phyloP scores from a whole-genome alignment of 2,329 filamentous ascomycete genomes.

The Helotiales sp. region DNA sequence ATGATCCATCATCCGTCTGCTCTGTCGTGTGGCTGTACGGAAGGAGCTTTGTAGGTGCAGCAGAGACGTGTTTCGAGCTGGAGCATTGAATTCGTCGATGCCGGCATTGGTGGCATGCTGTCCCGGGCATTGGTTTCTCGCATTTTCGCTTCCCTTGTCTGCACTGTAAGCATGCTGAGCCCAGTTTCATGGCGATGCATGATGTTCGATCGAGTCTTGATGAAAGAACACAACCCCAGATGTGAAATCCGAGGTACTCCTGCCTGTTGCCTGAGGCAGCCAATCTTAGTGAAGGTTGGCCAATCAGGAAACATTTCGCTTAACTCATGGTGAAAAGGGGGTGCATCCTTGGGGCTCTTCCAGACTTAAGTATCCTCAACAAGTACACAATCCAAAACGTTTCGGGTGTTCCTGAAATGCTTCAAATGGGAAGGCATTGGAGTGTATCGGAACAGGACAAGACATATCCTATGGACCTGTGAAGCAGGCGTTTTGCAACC shows the following conservation, averaged over 20 bases:
- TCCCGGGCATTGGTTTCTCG: slow-evolving; percentile 5
- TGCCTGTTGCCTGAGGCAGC: not conserved
- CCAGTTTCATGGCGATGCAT: slow-evolving; percentile 1
- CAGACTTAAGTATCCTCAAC: too few relatives aligned
- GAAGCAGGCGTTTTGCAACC: too few relatives aligned
- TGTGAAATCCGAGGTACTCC: not conserved
- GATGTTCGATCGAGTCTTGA: not conserved
- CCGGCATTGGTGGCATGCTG: slow-evolving; percentile 21
- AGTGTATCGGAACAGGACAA: too few relatives aligned
- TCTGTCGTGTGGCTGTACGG: not conserved
- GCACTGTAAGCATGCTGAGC: slow-evolving; percentile 24
- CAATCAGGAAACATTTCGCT: not conserved
- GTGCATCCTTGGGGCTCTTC: too few relatives aligned
- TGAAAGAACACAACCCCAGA: not conserved
- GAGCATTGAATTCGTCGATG: slow-evolving; percentile 19
- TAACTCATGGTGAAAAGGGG: not conserved
- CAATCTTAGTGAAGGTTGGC: too few relatives aligned
- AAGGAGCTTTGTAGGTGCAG: not conserved
- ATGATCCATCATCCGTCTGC: not conserved
- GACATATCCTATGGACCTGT: too few relatives aligned
- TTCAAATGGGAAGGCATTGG: too few relatives aligned
- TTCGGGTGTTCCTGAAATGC: too few relatives aligned
- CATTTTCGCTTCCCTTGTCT: slow-evolving; percentile 24
- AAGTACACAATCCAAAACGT: too few relatives aligned
- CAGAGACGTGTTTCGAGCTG: not conserved